Conservation (phyloP, 1,284 basidiomycete genomes). For the Cutaneotrichosporon curvatum region DNA sequence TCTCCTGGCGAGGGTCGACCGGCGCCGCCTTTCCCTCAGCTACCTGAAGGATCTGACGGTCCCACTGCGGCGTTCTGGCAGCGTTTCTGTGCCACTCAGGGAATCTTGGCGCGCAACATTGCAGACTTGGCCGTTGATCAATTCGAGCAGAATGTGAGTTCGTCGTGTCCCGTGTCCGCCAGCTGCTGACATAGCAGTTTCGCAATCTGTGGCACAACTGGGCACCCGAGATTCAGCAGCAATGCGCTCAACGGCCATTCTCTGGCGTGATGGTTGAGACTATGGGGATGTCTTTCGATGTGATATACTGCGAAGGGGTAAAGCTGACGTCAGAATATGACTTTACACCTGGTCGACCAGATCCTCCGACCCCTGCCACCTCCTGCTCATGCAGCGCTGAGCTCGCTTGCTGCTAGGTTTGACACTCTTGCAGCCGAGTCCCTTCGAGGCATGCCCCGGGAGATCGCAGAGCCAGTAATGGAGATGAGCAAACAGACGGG, state of each 20-base stretch:
- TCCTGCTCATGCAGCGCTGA: slow-evolving; percentile 17
- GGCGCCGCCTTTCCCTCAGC: slow-evolving; percentile 25
- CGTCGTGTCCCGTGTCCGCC: not conserved
- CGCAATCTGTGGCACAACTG: slow-evolving; percentile 30
- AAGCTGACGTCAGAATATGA: slow-evolving; percentile 22
- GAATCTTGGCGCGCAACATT: slow-evolving; percentile 23
- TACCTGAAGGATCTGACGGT: slow-evolving; percentile 13
- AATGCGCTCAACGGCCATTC: slow-evolving; percentile 18
- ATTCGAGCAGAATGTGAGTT: slow-evolving; percentile 32
- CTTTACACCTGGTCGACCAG: slow-evolving; percentile 24
- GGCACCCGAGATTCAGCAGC: slow-evolving; percentile 13
- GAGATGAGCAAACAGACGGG: slow-evolving; percentile 28
- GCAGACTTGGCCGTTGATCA: slow-evolving; percentile 25
- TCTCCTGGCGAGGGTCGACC: slow-evolving; percentile 6
- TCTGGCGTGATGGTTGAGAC: slow-evolving; percentile 13
- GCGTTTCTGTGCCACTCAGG: slow-evolving; percentile 29
- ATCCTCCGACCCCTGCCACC: slow-evolving; percentile 18
- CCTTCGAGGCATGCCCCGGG: slow-evolving; percentile 15
- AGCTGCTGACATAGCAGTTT: slow-evolving; percentile 17
- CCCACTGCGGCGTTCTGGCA: slow-evolving; percentile 23
- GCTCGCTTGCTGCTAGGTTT: slow-evolving; percentile 24
- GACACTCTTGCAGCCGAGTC: slow-evolving; percentile 28
- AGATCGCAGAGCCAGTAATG: slow-evolving; percentile 25
- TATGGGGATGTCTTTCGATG: slow-evolving; percentile 11
- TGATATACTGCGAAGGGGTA: slow-evolving; percentile 3